Percentiles rank a stretch among this genome's conserved stretches.
These are phyloP conservation scores for Alisma plantagoaquatica DNA, from an alignment of 106 monocot genomes.

Conservation along the genomic window DNA sequence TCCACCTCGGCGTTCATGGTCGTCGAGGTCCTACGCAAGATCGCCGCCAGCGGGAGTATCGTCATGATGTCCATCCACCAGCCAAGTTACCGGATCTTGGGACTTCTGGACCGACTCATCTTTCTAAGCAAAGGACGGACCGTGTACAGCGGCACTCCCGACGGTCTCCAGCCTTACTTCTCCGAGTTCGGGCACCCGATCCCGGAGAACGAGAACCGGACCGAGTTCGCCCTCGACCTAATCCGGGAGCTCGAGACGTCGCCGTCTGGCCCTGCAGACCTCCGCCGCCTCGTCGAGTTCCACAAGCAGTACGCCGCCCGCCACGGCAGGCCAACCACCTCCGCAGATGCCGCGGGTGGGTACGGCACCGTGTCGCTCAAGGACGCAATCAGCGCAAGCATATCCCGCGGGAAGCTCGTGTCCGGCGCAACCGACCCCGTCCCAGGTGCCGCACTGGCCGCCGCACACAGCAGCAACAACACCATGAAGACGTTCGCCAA, in stretches of 20 bases:
- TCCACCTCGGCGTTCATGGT: constrained; percentile 95
- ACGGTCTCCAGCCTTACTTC: constrained; percentile 43
- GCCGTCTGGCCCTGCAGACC: constrained; percentile 24
- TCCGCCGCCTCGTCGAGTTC: constrained; percentile 64
- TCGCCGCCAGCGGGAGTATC: constrained; percentile 85
- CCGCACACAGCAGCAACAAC: constrained; percentile 8
- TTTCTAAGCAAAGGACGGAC: constrained; percentile 55
- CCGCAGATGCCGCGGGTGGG: background rate
- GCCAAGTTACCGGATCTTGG: constrained; percentile 71
- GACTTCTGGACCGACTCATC: constrained; percentile 64
- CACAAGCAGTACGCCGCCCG: constrained; percentile 10
- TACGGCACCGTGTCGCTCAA: constrained; percentile 26
- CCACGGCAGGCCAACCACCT: background rate
- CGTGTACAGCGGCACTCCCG: constrained; percentile 44
- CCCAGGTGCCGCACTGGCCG: constrained; percentile 26
- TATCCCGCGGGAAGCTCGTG: constrained; percentile 77
- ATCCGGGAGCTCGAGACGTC: constrained; percentile 60
- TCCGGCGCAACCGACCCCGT: constrained; percentile 48
- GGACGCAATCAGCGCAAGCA: constrained; percentile 80
- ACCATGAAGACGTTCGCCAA: constrained; percentile 59
- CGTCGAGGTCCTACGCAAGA: constrained; percentile 69
- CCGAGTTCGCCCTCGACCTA: constrained; percentile 82
- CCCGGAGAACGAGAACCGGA: constrained; percentile 74
- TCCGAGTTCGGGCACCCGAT: constrained; percentile 68
- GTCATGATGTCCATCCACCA: constrained; percentile 90